A percentile compares a stretch with the other conserved stretches of the same genome.
Evolutionary conservation across 441 rosid species (phyloP).

Genomic region (Cnidoscolus chayamansa): DNA sequence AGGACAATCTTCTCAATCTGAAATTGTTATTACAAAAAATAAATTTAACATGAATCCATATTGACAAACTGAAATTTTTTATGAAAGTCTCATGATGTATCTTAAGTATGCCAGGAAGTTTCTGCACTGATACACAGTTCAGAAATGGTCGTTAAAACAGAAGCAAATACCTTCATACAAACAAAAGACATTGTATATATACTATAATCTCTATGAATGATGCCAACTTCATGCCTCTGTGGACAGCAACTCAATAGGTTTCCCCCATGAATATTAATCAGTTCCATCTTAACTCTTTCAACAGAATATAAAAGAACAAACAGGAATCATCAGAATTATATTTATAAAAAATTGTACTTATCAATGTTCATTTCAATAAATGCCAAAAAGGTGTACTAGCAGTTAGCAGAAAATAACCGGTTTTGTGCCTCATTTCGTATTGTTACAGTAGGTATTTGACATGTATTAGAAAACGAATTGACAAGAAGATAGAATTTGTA

Average conservation of each 20-base stretch:
- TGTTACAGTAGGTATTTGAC: too few species aligned
- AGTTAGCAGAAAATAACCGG: constrained; percentile 7
- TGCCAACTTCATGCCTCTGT: neutral
- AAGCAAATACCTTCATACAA: neutral
- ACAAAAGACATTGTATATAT: neutral
- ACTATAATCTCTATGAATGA: neutral
- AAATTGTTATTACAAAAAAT: constrained; percentile 21
- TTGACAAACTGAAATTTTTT: constrained; percentile 7
- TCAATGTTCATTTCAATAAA: neutral
- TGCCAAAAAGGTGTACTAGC: neutral
- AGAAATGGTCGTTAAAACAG: neutral
- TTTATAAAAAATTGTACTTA: neutral
- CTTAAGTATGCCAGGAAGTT: neutral
- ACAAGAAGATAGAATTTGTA: too few species aligned
- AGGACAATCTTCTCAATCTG: constrained; percentile 96
- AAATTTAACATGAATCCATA: neutral
- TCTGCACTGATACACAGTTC: constrained; percentile 5
- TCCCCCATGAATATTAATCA: neutral
- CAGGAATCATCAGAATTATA: neutral
- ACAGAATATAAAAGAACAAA: neutral
- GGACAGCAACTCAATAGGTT: neutral
- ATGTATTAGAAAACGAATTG: too few species aligned
- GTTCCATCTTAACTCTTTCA: neutral
- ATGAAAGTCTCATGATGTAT: neutral
- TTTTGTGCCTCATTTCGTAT: neutral